Conservation (phyloP, 768 basidiomycete genomes). For the Rhodotorula graminis region DNA sequence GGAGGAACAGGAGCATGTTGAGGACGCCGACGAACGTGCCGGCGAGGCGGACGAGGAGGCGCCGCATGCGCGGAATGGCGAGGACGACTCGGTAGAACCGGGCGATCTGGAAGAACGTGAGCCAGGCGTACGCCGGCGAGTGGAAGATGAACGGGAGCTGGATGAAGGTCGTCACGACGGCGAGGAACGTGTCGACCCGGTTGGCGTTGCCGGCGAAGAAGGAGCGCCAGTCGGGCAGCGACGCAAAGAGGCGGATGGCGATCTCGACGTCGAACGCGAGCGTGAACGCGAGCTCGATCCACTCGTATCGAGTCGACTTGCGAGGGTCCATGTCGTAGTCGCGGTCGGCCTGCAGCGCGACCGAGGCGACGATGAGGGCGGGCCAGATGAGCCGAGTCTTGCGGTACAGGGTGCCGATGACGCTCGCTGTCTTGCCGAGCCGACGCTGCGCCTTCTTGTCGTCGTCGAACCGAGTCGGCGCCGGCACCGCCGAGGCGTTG, state of each 20-base stretch:
- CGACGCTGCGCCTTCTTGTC: not conserved
- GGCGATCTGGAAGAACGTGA: constrained; percentile 74
- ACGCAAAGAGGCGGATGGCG: constrained; percentile 62
- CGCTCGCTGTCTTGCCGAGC: constrained; percentile 3
- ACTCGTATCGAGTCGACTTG: not conserved
- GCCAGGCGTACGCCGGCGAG: constrained; percentile 72
- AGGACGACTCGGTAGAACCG: constrained; percentile 84
- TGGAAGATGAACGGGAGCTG: constrained; percentile 72
- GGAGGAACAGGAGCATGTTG: constrained; percentile 87
- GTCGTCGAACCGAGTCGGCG: constrained; percentile 7
- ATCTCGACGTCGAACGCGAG: constrained; percentile 86
- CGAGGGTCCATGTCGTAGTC: constrained; percentile 52
- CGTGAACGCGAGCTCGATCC: constrained; percentile 65
- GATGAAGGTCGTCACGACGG: constrained; percentile 68
- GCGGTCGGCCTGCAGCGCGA: constrained; percentile 67
- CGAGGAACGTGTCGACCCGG: constrained; percentile 69
- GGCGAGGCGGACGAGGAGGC: constrained; percentile 61
- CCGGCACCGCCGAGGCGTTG: constrained; percentile 52
- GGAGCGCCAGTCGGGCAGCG: constrained; percentile 68
- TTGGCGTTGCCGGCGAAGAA: constrained; percentile 64
- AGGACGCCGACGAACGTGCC: constrained; percentile 83
- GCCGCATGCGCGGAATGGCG: constrained; percentile 82
- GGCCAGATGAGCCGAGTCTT: constrained; percentile 65
- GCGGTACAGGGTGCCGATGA: constrained; percentile 18
- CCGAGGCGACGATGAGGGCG: constrained; percentile 63